Evolutionary conservation across 345 rosid genomes (phyloP), one percentile per base, ranked within the genome.

Genomic region (Boechera divaricarpa): DNA sequence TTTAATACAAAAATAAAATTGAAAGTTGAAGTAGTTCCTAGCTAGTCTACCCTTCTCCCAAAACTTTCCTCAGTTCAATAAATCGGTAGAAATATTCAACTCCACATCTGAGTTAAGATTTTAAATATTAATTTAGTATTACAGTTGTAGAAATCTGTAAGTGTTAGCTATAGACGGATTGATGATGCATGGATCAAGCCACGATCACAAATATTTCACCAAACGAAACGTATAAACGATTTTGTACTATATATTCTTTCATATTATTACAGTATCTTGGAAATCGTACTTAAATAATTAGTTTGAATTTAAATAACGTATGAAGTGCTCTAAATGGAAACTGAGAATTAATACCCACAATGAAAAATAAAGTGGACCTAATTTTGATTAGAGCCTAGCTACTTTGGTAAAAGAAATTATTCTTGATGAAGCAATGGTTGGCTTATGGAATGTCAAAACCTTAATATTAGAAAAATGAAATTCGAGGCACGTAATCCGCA

Each of bases 381-480:
- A 61, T 36, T 58, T 57, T 79, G 55, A 67, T 67, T 79, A 73
- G 74, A 79, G 74, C 21, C 8, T 73, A 61, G 69, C 51, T 52
- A 67, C 74, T 79, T 73, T 79, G 59, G 52, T 13, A 61, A 79
- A 79, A 67, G 74, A 59, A 44, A 67, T 4, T 26, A 79, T 79
- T 67, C 82, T 47, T 36, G 67, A 68, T 60, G 64, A 73, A 73
- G 75, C 82, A 73, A 73, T 79, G 78, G 82, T 36, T 68, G 32
- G 70, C 61, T 62, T 73, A 53, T 67, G 75, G 82, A 74, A 79
- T 79, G 82, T 79, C 82, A 79, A 79, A 79, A 79, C 78, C 78
- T 73, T 73, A 79, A 62, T 74, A 67, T 61, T 60, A 67, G 13
- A 67, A 73, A 67, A 18, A 28, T 53, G 41, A 67, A 61, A 73